Percentiles rank a stretch among this genome's conserved stretches.
Conservation (phyloP, 1,284 basidiomycete species). For the Leccinum ponderosum region DNA sequence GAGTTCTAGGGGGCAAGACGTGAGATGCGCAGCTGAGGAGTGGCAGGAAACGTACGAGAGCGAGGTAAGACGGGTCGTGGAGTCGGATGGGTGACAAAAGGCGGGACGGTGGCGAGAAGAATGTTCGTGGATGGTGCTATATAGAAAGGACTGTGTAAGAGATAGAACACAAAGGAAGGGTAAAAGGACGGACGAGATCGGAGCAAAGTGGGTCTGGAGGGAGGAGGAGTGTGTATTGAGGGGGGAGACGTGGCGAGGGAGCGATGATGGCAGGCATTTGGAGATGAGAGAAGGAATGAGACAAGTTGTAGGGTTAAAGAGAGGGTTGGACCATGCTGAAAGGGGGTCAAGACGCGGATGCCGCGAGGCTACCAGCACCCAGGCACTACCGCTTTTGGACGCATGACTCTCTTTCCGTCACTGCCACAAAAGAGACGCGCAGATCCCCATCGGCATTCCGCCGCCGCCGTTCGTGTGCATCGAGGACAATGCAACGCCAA, state of each 20-base stretch:
- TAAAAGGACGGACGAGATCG: slow-evolving; percentile 6
- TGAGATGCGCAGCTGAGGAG: slow-evolving; percentile 8
- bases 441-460: not conserved
- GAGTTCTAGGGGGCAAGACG: slow-evolving; percentile 27
- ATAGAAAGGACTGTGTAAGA: slow-evolving; percentile 5
- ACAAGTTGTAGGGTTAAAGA: slow-evolving; percentile 25
- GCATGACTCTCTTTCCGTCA: slow-evolving; percentile 18
- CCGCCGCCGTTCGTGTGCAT: not conserved
- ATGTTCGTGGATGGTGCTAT: slow-evolving; percentile 18
- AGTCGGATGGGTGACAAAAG: slow-evolving; percentile 36
- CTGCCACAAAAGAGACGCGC: slow-evolving; percentile 1
- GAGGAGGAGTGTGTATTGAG: slow-evolving; percentile 12
- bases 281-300: slow-evolving; percentile 13
- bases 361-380: slow-evolving; percentile 23
- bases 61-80: slow-evolving; percentile 21
- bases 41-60: slow-evolving; percentile 22
- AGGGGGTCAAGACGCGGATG: slow-evolving; percentile 23
- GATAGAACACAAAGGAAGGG: not conserved
- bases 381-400: slow-evolving; percentile 25
- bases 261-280: slow-evolving; percentile 36
- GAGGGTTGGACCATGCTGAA: slow-evolving; percentile 22
- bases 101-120: slow-evolving; percentile 24
- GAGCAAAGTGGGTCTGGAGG: slow-evolving; percentile 4
- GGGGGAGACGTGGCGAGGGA: slow-evolving; percentile 31
- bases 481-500: not conserved